Evolutionary conservation across 352 stramenopile genomes (phyloP).

Genomic region (Pythium phragmiticola): DNA sequence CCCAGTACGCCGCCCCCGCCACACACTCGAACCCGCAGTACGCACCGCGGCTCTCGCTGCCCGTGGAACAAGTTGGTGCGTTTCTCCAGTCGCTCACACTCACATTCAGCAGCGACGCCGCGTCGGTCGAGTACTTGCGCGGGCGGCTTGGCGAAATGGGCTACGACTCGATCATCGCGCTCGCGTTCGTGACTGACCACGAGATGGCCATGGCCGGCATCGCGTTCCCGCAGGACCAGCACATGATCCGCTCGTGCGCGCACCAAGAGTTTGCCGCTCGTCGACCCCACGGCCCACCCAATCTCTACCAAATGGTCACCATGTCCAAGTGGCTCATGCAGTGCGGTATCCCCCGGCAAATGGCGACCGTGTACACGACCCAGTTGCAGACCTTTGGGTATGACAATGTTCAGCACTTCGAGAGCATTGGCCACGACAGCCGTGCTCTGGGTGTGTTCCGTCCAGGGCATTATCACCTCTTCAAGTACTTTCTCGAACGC

Average conservation of each 20-base stretch:
- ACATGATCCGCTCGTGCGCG: slow-evolving; percentile 45
- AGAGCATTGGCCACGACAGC: slow-evolving; percentile 33
- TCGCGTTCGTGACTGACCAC: slow-evolving; percentile 48
- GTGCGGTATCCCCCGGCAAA: slow-evolving; percentile 47
- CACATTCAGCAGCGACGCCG: slow-evolving; percentile 31
- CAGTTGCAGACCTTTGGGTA: slow-evolving; percentile 59
- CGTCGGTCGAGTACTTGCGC: slow-evolving; percentile 31
- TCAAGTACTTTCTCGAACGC: slow-evolving; percentile 28
- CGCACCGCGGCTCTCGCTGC: slow-evolving; percentile 16
- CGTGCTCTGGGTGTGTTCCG: slow-evolving; percentile 22
- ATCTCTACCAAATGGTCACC: slow-evolving; percentile 38
- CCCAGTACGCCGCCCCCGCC: background rate
- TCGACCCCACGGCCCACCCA: slow-evolving; percentile 38
- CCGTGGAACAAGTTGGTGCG: slow-evolving; percentile 36
- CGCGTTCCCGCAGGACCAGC: slow-evolving; percentile 35
- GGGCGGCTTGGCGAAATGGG: slow-evolving; percentile 48
- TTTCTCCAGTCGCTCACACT: slow-evolving; percentile 59
- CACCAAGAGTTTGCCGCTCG: slow-evolving; percentile 44
- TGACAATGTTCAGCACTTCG: slow-evolving; percentile 51
- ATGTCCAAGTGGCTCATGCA: slow-evolving; percentile 64
- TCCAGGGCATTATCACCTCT: slow-evolving; percentile 23
- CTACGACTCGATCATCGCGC: slow-evolving; percentile 56
- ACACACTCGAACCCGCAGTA: slow-evolving; percentile 18
- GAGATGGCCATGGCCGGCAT: slow-evolving; percentile 54
- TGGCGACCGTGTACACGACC: slow-evolving; percentile 56